These are phyloP conservation scores for Glomus cerebriforme DNA, from an alignment of 192 early-diverging fungal genomes.

Conservation along the genomic window DNA sequence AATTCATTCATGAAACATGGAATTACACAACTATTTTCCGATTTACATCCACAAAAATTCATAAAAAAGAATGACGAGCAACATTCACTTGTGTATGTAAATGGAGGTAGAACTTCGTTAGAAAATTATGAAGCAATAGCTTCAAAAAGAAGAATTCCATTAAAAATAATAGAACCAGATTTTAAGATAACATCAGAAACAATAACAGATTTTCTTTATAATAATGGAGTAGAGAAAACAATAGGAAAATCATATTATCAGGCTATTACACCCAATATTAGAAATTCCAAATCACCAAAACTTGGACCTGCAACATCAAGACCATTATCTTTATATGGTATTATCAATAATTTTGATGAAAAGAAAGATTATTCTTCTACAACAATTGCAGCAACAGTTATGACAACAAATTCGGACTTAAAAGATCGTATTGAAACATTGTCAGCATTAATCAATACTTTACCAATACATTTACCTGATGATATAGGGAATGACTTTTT, in stretches of 20 bases:
- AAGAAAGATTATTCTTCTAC: conserved; percentile 14
- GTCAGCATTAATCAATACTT: conserved; percentile 43
- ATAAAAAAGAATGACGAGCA: neutral
- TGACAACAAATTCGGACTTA: conserved; percentile 29
- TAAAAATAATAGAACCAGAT: neutral
- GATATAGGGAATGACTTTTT: conserved; percentile 46
- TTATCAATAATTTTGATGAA: conserved; percentile 24
- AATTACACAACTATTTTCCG: conserved; percentile 80
- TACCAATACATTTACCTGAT: conserved; percentile 50
- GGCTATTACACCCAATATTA: conserved; percentile 23
- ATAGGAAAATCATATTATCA: conserved; percentile 33
- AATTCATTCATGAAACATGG: conserved; percentile 77
- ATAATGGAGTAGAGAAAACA: conserved; percentile 26
- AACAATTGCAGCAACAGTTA: neutral
- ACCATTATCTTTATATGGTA: conserved; percentile 27
- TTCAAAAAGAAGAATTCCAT: conserved; percentile 37
- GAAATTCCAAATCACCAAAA: conserved; percentile 37
- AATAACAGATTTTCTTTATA: conserved; percentile 40
- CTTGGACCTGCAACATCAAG: conserved; percentile 14
- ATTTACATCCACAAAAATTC: conserved; percentile 72
- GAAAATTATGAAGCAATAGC: conserved; percentile 39
- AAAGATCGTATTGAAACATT: conserved; percentile 44
- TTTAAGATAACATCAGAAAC: conserved; percentile 5
- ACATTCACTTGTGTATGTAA: neutral
- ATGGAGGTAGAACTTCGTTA: conserved; percentile 5